Percentiles rank a stretch among this genome's conserved stretches.
Evolutionary conservation across 2,329 filamentous ascomycete species (phyloP).

Genomic region (Colletotrichum euphorbiae): DNA sequence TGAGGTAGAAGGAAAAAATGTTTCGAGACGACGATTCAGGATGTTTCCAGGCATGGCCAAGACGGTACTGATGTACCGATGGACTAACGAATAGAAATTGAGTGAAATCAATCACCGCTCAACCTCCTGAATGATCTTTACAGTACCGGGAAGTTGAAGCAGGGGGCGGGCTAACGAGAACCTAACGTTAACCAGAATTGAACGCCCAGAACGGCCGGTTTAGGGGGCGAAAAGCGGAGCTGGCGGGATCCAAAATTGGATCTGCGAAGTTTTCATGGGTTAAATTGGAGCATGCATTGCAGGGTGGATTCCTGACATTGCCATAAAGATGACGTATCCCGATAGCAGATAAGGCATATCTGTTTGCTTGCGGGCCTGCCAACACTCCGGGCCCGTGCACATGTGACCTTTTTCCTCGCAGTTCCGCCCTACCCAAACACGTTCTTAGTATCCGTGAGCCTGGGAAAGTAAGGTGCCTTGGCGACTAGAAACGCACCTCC

Average conservation of each 20-base stretch:
- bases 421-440: conserved; percentile 14
- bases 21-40: no score
- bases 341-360: conserved; percentile 1
- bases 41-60: neutral
- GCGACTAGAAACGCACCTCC: neutral
- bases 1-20: no score
- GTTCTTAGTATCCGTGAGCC: conserved; percentile 14
- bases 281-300: conserved; percentile 14
- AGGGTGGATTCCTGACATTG: conserved; percentile 17
- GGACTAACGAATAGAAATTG: neutral
- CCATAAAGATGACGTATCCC: conserved; percentile 32
- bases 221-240: conserved; percentile 31
- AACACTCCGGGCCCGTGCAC: conserved; percentile 37
- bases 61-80: neutral
- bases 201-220: neutral
- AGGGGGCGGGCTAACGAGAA: neutral
- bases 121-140: neutral
- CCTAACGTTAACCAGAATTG: neutral
- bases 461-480: neutral
- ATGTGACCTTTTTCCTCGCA: conserved; percentile 27
- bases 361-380: conserved; percentile 33
- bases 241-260: conserved; percentile 17
- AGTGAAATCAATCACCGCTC: neutral
- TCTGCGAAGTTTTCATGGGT: conserved; percentile 27
- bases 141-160: neutral